phyloP scores from a whole-genome alignment of 2,329 filamentous ascomycete species.

The Penicillium brasilianum region DNA sequence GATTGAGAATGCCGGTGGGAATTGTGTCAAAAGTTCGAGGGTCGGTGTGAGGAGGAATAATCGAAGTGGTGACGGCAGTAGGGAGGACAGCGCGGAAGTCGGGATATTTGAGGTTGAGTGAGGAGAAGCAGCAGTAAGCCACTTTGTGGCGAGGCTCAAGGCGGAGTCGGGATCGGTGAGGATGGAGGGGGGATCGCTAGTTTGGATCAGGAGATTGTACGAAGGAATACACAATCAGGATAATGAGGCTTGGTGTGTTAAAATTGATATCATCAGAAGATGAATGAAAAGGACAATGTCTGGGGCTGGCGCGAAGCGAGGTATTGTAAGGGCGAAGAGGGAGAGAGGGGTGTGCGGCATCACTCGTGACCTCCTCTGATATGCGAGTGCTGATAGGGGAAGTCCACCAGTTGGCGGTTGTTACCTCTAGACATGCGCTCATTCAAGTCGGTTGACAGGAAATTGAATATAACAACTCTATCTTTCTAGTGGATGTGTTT shows the following conservation, averaged over 20 bases:
- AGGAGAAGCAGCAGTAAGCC: slow-evolving; percentile 34
- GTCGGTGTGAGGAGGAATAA: slow-evolving; percentile 2
- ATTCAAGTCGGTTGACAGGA: too few species aligned
- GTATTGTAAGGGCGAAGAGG: background rate
- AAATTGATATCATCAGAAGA: background rate
- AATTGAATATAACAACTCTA: too few species aligned
- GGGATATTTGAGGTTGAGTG: slow-evolving; percentile 20
- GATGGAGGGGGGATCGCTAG: background rate
- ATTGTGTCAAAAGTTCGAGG: slow-evolving; percentile 6
- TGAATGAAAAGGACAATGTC: background rate
- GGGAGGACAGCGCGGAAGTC: slow-evolving; percentile 11
- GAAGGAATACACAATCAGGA: background rate
- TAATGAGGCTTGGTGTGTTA: background rate
- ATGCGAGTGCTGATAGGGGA: slow-evolving; percentile 5
- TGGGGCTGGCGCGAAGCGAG: background rate
- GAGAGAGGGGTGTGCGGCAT: background rate
- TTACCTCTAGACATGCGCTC: background rate
- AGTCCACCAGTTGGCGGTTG: background rate
- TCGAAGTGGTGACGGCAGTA: slow-evolving; percentile 1
- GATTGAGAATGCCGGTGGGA: slow-evolving; percentile 5
- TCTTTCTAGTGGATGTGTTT: too few species aligned
- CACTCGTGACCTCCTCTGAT: background rate
- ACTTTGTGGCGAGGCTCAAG: slow-evolving; percentile 34
- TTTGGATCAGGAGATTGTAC: slow-evolving; percentile 6
- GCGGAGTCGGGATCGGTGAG: slow-evolving; percentile 31